Percentiles rank a stretch among this genome's conserved stretches.
Conservation (phyloP, 108 stramenopile species). For the Pseudonitzschia pungens region DNA sequence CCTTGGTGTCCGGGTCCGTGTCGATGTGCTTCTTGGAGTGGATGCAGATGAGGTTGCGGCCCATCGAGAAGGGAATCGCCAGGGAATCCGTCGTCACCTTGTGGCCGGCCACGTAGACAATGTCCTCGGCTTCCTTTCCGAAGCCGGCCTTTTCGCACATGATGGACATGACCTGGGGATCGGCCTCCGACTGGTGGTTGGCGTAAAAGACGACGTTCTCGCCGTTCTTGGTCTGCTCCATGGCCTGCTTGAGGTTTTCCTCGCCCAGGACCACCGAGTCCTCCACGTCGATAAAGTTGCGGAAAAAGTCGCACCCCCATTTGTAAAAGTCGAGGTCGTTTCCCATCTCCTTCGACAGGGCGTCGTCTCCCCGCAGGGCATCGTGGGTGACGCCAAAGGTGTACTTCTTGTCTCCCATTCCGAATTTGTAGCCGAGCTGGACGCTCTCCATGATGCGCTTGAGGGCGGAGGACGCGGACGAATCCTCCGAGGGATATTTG, state of each 20-base stretch:
- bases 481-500: conserved; percentile 36
- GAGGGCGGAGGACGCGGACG: conserved; percentile 24
- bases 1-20: conserved; percentile 88
- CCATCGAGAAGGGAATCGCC: conserved; percentile 96
- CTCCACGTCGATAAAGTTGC: conserved; percentile 79
- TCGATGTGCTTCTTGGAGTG: conserved; percentile 98
- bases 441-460: conserved; percentile 63
- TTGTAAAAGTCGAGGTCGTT: conserved; percentile 77
- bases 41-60: conserved; percentile 92
- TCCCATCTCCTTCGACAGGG: conserved; percentile 34
- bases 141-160: conserved; percentile 68
- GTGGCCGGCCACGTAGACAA: conserved; percentile 93
- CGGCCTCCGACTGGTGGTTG: conserved; percentile 97
- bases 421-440: conserved; percentile 64
- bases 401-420: conserved; percentile 63
- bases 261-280: conserved; percentile 68
- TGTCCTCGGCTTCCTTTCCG: conserved; percentile 57
- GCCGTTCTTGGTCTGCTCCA: conserved; percentile 65
- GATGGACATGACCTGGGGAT: conserved; percentile 88
- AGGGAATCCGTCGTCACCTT: conserved; percentile 93
- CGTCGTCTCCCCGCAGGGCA: conserved; percentile 65
- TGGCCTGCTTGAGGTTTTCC: conserved; percentile 74
- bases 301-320: conserved; percentile 91
- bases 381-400: conserved; percentile 68
- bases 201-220: conserved; percentile 94